These are phyloP conservation scores for Lentinus brumalis DNA, from an alignment of 768 basidiomycete species.

Conservation along the genomic window DNA sequence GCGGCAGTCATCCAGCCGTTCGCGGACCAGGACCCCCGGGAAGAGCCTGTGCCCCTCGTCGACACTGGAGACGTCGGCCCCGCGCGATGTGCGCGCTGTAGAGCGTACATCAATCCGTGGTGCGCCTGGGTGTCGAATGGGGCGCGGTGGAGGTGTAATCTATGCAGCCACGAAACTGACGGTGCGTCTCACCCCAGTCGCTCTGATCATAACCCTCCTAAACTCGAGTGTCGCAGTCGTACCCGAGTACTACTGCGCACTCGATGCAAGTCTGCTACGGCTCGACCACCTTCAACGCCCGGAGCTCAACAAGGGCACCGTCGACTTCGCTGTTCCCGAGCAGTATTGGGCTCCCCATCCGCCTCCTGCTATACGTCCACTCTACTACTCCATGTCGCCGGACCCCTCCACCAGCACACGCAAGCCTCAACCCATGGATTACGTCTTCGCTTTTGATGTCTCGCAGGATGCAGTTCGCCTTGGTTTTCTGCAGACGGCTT, in stretches of 20 bases:
- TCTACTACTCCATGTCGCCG: conserved; percentile 56
- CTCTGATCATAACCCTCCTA: conserved; percentile 8
- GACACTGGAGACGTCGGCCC: conserved; percentile 75
- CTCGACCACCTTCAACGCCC: conserved; percentile 81
- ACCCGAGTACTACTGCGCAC: conserved; percentile 79
- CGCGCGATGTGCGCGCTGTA: conserved; percentile 79
- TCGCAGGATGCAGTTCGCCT: conserved; percentile 65
- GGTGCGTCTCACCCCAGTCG: conserved; percentile 51
- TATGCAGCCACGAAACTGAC: conserved; percentile 82
- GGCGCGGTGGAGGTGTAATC: conserved; percentile 87
- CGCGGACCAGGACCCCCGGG: conserved; percentile 72
- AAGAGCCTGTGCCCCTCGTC: conserved; percentile 80
- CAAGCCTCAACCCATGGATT: conserved; percentile 65
- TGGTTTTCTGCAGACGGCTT: conserved; percentile 71
- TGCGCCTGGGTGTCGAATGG: conserved; percentile 84
- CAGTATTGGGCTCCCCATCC: conserved; percentile 55
- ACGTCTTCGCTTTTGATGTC: conserved; percentile 89
- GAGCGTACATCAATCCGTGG: conserved; percentile 95
- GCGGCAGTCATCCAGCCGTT: conserved; percentile 90
- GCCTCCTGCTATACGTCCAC: conserved; percentile 49
- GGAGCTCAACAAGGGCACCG: conserved; percentile 87
- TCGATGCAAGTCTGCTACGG: conserved; percentile 76
- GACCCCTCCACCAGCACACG: conserved; percentile 45
- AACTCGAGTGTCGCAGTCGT: conserved; percentile 52
- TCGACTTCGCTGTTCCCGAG: conserved; percentile 79